phyloP scores from a whole-genome alignment of 345 rosid genomes.

The Hypericum perforatum region DNA sequence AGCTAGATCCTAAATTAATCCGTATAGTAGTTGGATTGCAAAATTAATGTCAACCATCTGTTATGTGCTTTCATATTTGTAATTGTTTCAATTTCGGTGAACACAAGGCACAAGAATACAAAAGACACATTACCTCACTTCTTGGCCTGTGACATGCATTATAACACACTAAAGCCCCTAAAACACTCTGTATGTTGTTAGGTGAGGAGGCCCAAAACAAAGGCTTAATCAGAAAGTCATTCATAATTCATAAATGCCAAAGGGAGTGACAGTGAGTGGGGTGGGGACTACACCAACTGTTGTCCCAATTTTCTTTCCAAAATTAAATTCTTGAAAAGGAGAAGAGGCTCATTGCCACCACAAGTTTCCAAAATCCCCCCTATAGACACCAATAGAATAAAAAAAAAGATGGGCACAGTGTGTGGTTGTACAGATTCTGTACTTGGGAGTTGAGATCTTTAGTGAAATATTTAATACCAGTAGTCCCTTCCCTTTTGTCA shows the following conservation, averaged over 20 bases:
- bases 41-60: too few relatives aligned
- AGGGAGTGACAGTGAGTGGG: constrained; percentile 1
- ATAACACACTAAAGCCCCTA: constrained; percentile 9
- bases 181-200: constrained; percentile 18
- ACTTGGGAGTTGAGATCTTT: constrained; percentile 15
- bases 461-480: constrained; percentile 2
- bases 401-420: not conserved
- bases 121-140: not conserved
- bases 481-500: constrained; percentile 6
- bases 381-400: not conserved
- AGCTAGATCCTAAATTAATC: too few relatives aligned
- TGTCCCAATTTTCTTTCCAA: constrained; percentile 7
- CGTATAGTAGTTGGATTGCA: too few relatives aligned
- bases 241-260: constrained; percentile 15
- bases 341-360: constrained; percentile 15
- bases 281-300: constrained; percentile 10
- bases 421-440: constrained; percentile 10
- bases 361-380: constrained; percentile 10
- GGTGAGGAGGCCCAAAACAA: constrained; percentile 13
- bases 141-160: constrained; percentile 10
- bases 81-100: too few relatives aligned
- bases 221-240: not conserved
- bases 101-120: too few relatives aligned
- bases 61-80: too few relatives aligned
- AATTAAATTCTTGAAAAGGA: constrained; percentile 23